These are phyloP conservation scores for Chrysosporium queenslandicum DNA, from an alignment of 2,329 filamentous ascomycete genomes.

Conservation along the genomic window DNA sequence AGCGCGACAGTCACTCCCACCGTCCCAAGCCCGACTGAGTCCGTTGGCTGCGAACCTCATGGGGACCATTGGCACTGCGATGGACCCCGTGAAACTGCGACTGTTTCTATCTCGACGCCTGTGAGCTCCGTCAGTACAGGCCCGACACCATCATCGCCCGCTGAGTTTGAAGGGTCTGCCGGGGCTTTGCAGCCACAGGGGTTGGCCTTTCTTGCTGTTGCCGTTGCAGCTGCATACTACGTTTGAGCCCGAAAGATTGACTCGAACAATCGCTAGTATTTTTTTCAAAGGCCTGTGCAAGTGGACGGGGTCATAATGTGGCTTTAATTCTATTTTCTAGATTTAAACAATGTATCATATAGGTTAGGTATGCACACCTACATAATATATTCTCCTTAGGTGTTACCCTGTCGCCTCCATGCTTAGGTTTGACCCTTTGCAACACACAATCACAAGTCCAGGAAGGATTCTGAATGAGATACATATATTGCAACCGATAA, in stretches of 20 bases:
- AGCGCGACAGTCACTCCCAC: conserved; percentile 21
- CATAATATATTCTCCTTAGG: too few species aligned
- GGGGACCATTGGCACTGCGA: conserved; percentile 23
- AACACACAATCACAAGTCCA: too few species aligned
- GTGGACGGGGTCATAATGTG: too few species aligned
- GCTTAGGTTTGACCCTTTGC: too few species aligned
- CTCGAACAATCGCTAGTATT: background rate
- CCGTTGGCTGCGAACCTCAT: conserved; percentile 16
- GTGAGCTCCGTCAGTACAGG: background rate
- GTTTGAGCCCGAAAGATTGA: background rate
- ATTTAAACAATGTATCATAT: too few species aligned
- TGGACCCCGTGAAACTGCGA: conserved; percentile 12
- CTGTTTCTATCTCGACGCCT: background rate
- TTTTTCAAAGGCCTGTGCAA: too few species aligned
- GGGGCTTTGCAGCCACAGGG: conserved; percentile 1
- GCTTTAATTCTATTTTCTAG: too few species aligned
- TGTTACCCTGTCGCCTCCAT: too few species aligned
- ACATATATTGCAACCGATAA: too few species aligned
- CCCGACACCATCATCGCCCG: background rate
- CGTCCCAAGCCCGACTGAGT: conserved; percentile 17
- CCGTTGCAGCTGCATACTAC: conserved; percentile 9
- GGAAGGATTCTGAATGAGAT: too few species aligned
- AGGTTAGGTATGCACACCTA: too few species aligned
- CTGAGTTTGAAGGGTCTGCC: conserved; percentile 10
- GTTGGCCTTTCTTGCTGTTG: conserved; percentile 3